Conservation (phyloP, 805 yeast species). For the Cyberlindnera xylosilytica region DNA sequence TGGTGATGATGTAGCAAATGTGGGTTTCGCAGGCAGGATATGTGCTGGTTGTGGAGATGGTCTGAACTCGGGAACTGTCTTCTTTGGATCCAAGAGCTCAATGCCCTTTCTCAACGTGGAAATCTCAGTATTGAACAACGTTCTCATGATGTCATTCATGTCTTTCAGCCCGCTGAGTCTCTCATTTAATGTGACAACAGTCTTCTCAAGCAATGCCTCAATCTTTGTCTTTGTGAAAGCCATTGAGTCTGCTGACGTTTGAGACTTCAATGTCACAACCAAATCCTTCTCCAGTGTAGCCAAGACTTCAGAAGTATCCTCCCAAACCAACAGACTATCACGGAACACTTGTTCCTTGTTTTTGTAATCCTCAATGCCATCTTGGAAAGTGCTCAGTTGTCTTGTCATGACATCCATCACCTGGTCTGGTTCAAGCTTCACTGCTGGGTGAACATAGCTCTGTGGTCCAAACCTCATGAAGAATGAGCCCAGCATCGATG, state of each 20-base stretch:
- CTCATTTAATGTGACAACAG: slow-evolving; percentile 10
- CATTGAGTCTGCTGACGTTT: slow-evolving; percentile 4
- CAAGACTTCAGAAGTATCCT: slow-evolving; percentile 16
- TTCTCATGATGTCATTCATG: slow-evolving; percentile 13
- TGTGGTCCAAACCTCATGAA: slow-evolving; percentile 16
- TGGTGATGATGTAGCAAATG: slow-evolving; percentile 5
- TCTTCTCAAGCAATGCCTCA: slow-evolving; percentile 1
- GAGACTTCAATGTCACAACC: slow-evolving; percentile 17
- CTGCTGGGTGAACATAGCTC: slow-evolving; percentile 6
- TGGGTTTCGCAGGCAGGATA: slow-evolving; percentile 6
- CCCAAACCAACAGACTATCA: slow-evolving; percentile 24
- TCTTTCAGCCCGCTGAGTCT: slow-evolving; percentile 11
- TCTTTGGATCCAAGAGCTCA: slow-evolving; percentile 13
- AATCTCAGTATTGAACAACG: slow-evolving; percentile 20
- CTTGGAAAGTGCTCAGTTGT: slow-evolving; percentile 22
- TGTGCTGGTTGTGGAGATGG: slow-evolving; percentile 12
- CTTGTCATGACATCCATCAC: slow-evolving; percentile 21
- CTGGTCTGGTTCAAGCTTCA: slow-evolving; percentile 6
- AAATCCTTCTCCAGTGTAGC: slow-evolving; percentile 20
- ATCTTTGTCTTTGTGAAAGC: slow-evolving; percentile 11
- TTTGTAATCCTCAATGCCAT: slow-evolving; percentile 10
- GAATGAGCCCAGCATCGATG: slow-evolving; percentile 16
- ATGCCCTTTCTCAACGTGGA: slow-evolving; percentile 18
- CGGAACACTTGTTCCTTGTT: slow-evolving; percentile 12
- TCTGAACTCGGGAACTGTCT: slow-evolving; percentile 1